Percentiles rank a stretch among this genome's conserved stretches.
phyloP scores from a whole-genome alignment of 768 basidiomycete species.

The Solioccasus polychromus region DNA sequence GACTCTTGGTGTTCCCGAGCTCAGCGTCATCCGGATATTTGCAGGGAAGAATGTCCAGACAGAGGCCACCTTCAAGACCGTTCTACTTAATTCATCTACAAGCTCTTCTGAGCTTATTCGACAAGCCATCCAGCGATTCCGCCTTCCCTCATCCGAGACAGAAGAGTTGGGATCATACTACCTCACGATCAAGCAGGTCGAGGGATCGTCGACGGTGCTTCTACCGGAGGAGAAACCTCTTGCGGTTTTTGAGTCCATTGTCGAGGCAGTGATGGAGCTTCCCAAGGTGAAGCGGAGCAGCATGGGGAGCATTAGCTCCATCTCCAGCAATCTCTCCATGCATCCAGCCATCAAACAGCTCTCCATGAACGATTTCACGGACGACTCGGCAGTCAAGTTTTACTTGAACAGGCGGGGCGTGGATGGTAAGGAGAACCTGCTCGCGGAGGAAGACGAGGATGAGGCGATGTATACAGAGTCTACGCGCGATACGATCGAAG shows the following conservation, averaged over 20 bases:
- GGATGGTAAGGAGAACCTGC: constrained; percentile 43
- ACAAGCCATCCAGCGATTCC: constrained; percentile 94
- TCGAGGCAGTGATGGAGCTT: constrained; percentile 74
- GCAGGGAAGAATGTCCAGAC: constrained; percentile 88
- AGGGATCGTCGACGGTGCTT: constrained; percentile 77
- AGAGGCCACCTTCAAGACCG: constrained; percentile 98
- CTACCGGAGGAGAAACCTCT: constrained; percentile 76
- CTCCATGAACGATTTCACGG: constrained; percentile 96
- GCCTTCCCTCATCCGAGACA: constrained; percentile 59
- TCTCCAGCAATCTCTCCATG: constrained; percentile 87
- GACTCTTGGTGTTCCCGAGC: constrained; percentile 65
- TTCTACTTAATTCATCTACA: constrained; percentile 84
- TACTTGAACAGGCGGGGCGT: constrained; percentile 73
- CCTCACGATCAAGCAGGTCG: constrained; percentile 90
- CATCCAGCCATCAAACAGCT: constrained; percentile 94
- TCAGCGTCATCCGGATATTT: constrained; percentile 95
- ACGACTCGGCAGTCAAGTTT: constrained; percentile 96
- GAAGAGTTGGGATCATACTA: constrained; percentile 67
- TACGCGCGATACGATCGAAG: constrained; percentile 29
- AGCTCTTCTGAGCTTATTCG: constrained; percentile 80
- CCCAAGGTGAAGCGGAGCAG: constrained; percentile 92
- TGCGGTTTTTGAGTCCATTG: constrained; percentile 83
- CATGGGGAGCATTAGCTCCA: constrained; percentile 91
- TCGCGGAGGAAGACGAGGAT: constrained; percentile 45
- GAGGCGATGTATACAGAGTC: constrained; percentile 39